phyloP scores from a whole-genome alignment of 257 asterid species.

The Ballota nigra region DNA sequence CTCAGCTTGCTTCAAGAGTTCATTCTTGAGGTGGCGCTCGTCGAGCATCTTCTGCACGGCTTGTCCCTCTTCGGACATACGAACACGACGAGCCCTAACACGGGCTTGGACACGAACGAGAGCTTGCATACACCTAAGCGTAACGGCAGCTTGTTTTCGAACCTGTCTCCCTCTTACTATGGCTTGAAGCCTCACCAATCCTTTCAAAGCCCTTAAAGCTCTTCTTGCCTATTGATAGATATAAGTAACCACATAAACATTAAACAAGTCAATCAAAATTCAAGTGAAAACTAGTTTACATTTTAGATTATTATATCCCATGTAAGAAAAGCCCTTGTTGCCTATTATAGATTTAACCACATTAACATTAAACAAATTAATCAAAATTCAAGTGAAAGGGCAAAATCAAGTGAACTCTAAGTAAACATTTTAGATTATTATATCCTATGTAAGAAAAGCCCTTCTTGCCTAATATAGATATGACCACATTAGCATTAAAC shows the following conservation, averaged over 20 bases:
- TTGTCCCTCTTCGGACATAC: conserved; percentile 85
- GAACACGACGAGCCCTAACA: conserved; percentile 82
- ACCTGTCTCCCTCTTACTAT: conserved; percentile 89
- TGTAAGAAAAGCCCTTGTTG: conserved; percentile 48
- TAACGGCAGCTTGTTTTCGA: conserved; percentile 90
- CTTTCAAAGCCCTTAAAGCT: conserved; percentile 87
- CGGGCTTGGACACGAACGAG: conserved; percentile 95
- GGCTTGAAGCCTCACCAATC: conserved; percentile 95
- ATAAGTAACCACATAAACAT: background rate
- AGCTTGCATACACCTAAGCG: conserved; percentile 98
- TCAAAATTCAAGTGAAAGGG: background rate
- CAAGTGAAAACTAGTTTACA: background rate
- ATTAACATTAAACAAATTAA: background rate
- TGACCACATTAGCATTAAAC: background rate
- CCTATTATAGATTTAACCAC: conserved; percentile 34
- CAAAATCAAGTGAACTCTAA: too few relatives aligned
- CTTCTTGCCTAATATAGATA: conserved; percentile 65
- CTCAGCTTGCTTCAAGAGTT: conserved; percentile 74
- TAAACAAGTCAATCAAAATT: background rate
- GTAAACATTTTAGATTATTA: background rate
- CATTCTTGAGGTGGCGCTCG: conserved; percentile 52
- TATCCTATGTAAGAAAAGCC: background rate
- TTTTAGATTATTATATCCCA: background rate
- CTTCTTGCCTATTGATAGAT: conserved; percentile 65
- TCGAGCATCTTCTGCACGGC: conserved; percentile 79